Evolutionary conservation across 306 rosid species (phyloP).

Genomic region (Macrotyloma uniflorum): DNA sequence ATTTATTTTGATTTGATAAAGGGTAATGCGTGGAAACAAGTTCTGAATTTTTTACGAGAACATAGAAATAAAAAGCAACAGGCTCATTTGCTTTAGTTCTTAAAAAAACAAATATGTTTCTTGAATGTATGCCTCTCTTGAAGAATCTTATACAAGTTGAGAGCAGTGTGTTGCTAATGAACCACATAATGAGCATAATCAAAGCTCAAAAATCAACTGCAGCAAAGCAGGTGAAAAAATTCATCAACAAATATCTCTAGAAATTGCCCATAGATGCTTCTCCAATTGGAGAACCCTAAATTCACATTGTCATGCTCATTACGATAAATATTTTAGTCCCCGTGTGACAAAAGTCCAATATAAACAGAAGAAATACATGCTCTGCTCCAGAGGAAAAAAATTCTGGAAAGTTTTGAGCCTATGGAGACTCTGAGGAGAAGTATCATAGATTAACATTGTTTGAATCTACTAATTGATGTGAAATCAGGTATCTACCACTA

Average conservation of each 20-base stretch:
- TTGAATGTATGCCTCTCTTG: not conserved
- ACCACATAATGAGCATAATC: not conserved
- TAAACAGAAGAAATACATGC: conserved; percentile 15
- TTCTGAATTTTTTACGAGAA: not conserved
- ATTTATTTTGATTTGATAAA: no score
- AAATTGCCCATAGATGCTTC: conserved; percentile 7
- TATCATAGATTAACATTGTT: conserved; percentile 2
- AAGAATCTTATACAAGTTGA: not conserved
- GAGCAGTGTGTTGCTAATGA: not conserved
- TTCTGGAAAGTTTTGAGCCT: conserved; percentile 3
- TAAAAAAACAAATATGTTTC: no score
- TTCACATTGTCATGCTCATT: conserved; percentile 13
- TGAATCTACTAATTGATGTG: conserved; percentile 19
- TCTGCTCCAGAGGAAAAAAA: conserved; percentile 18
- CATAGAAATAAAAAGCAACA: not conserved
- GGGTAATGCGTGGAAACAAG: no score
- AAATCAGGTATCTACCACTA: conserved; percentile 23
- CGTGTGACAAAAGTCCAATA: conserved; percentile 2
- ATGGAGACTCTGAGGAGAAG: conserved; percentile 17
- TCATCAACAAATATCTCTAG: not conserved
- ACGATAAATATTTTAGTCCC: not conserved
- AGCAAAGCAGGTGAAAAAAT: not conserved
- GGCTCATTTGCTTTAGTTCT: not conserved
- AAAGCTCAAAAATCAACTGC: not conserved
- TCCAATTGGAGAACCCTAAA: not conserved